Conservation (phyloP, 495 filamentous ascomycete species). For the Aspergillus campestris region DNA sequence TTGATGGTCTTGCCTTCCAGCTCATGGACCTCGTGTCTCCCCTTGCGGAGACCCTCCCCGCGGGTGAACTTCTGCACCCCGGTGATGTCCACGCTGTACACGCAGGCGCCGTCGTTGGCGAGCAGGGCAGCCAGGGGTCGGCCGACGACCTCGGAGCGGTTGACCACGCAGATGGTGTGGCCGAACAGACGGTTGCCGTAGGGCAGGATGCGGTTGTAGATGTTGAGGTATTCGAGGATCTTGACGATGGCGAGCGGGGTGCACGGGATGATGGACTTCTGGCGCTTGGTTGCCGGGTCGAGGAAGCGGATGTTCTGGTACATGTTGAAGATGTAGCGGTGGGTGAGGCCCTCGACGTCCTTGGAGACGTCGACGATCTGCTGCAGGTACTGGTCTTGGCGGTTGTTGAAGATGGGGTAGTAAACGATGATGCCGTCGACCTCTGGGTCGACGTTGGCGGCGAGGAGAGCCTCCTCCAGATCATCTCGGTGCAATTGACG, state of each 20-base stretch:
- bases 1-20: slow-evolving; percentile 65
- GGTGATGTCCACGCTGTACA: slow-evolving; percentile 89
- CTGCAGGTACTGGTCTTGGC: slow-evolving; percentile 88
- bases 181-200: slow-evolving; percentile 91
- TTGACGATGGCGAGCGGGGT: slow-evolving; percentile 94
- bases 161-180: slow-evolving; percentile 87
- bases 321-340: slow-evolving; percentile 97
- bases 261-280: slow-evolving; percentile 90
- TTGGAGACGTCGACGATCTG: slow-evolving; percentile 85
- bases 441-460: slow-evolving; percentile 65
- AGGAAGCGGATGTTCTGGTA: slow-evolving; percentile 96
- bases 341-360: slow-evolving; percentile 92
- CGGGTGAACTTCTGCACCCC: slow-evolving; percentile 89
- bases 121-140: slow-evolving; percentile 88
- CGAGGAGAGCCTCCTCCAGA: slow-evolving; percentile 76
- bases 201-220: slow-evolving; percentile 93
- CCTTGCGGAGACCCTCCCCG: slow-evolving; percentile 72
- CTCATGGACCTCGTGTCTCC: slow-evolving; percentile 74
- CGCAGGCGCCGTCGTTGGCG: slow-evolving; percentile 90
- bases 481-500: slow-evolving; percentile 74
- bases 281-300: slow-evolving; percentile 61
- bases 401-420: slow-evolving; percentile 89
- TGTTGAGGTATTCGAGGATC: slow-evolving; percentile 86
- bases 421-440: slow-evolving; percentile 97
- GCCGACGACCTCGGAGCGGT: slow-evolving; percentile 90